Evolutionary conservation across 768 basidiomycete genomes (phyloP).

Genomic region (Leccinum barrowsii): DNA sequence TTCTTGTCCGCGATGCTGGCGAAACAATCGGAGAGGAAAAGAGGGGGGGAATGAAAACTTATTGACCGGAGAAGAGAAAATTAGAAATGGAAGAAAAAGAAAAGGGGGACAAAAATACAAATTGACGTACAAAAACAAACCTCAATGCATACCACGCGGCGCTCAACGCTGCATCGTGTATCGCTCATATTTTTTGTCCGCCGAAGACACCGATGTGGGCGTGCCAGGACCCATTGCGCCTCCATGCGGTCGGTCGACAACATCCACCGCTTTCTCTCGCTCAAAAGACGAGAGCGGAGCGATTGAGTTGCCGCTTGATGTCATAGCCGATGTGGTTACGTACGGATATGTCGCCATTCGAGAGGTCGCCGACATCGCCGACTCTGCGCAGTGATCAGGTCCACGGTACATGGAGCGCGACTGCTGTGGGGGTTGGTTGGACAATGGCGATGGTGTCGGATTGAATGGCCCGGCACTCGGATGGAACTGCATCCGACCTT

Average conservation of each 20-base stretch:
- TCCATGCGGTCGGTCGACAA: neutral
- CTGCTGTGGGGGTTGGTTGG: conserved; percentile 23
- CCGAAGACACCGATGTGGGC: conserved; percentile 35
- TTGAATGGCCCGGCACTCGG: conserved; percentile 26
- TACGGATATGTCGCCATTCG: conserved; percentile 33
- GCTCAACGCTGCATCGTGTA: conserved; percentile 25
- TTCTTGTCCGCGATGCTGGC: neutral
- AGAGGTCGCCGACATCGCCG: conserved; percentile 34
- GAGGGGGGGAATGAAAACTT: neutral
- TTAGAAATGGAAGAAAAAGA: conserved; percentile 3
- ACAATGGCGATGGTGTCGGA: conserved; percentile 43
- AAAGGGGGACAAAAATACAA: conserved; percentile 4
- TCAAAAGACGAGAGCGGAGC: conserved; percentile 45
- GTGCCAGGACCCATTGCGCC: conserved; percentile 32
- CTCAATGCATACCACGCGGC: neutral
- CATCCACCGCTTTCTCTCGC: conserved; percentile 52
- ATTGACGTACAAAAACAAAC: neutral
- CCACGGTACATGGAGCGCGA: conserved; percentile 33
- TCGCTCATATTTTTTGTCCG: conserved; percentile 33
- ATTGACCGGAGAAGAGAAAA: neutral
- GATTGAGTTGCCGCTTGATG: conserved; percentile 29
- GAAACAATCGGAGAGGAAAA: neutral
- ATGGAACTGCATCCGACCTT: conserved; percentile 29
- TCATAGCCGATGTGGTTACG: conserved; percentile 37
- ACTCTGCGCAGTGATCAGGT: conserved; percentile 27